Percentiles rank a stretch among this genome's conserved stretches.
Conservation (phyloP, 2,329 filamentous ascomycete genomes). For the Aureobasidium zeae region DNA sequence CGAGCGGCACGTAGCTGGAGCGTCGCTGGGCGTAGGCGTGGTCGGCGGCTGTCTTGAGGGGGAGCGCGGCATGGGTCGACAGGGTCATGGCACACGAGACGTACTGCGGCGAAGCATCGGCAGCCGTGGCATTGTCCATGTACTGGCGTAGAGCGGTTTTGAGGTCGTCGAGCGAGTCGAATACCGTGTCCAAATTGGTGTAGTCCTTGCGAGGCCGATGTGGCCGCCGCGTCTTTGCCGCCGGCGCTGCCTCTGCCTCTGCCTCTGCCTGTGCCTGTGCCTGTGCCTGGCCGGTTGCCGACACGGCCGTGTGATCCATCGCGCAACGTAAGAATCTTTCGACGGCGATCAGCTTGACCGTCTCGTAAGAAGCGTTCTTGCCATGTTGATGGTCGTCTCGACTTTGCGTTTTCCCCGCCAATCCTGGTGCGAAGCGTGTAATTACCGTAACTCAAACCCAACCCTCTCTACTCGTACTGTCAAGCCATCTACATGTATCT, state of each 20-base stretch:
- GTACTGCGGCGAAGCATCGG: slow-evolving; percentile 11
- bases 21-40: neutral
- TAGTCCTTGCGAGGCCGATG: slow-evolving; percentile 16
- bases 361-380: neutral
- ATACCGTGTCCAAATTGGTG: slow-evolving; percentile 14
- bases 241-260: too few species aligned
- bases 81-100: slow-evolving; percentile 15
- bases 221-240: neutral
- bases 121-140: slow-evolving; percentile 15
- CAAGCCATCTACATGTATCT: neutral
- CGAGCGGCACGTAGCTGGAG: slow-evolving; percentile 8
- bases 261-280: neutral
- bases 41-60: slow-evolving; percentile 11
- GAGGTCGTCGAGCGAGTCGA: slow-evolving; percentile 14
- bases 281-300: neutral
- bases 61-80: slow-evolving; percentile 6
- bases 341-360: neutral
- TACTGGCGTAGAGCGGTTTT: slow-evolving; percentile 17
- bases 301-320: neutral
- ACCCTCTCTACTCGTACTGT: neutral
- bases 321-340: neutral
- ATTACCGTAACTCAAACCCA: too few species aligned
- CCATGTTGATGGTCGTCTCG: neutral
- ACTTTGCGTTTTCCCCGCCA: slow-evolving; percentile 3
- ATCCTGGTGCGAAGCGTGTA: too few species aligned